Evolutionary conservation across 257 asterid genomes (phyloP), one percentile per base, ranked within the genome.

Genomic region (Plantago elongata): DNA sequence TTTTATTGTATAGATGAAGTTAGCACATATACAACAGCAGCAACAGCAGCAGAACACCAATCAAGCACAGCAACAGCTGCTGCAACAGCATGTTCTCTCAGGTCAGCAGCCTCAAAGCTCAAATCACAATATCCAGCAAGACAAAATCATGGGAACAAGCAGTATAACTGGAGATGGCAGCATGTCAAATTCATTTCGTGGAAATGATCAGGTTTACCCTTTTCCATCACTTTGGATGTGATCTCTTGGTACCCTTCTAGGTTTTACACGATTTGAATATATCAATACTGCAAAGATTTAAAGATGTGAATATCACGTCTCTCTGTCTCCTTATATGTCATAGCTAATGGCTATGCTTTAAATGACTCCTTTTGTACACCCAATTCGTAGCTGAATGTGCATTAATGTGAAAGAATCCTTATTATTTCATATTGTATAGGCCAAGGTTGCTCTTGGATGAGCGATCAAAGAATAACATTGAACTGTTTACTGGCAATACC

Each of bases 21-120:
- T 87, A 68, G 95, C 96, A 17, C 89, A 83, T 54, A 47, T 81
- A 62, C 91, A 81, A 67, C 90, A 84, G 30, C 88, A 81, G 13
- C 89, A 75, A 17, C 75, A 80, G 67, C 94, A 84, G 63, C 95
- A 79, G 69, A 76, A 61, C 56, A 79, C 62, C 63, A 75, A 76
- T 69, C 88, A 81, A 74, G 52, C 77, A 9, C 84, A 72, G 37
- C 98, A 87, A 70, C 96, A 86, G 72, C 94, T 75, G 65, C 88
- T 73, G 27, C 94, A 84, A 57, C 96, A 86, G 55, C 92, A 84
- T 58, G 57, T 77, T 9, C 92, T 89, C 74, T 84, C 95, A 18
- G 87, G 88, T 45, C 92, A 85, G 77, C 99, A 92, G 66, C 87
- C 96, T 62, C 95, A 83, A 74, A 83, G 83, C 75, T 84, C 96